phyloP scores from a whole-genome alignment of 208 protist species.

The Trypanosomatidae sp. region DNA sequence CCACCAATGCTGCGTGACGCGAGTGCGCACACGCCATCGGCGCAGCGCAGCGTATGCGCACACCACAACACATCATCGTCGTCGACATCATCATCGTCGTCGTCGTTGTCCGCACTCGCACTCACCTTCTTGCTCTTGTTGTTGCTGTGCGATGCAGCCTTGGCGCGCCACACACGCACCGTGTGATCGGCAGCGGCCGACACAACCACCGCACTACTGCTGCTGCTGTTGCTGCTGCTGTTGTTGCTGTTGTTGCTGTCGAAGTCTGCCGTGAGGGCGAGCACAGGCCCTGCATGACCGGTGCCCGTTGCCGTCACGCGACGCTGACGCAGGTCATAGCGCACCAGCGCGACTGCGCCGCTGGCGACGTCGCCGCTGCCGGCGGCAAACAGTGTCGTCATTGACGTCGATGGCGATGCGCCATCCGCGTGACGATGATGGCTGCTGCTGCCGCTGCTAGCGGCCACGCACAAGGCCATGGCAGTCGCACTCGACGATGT shows the following conservation, averaged over 20 bases:
- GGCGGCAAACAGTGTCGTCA: no score
- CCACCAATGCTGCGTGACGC: constrained; percentile 13
- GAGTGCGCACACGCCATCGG: constrained; percentile 13
- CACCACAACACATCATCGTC: no score
- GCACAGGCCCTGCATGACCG: constrained; percentile 42
- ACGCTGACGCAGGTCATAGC: constrained; percentile 14
- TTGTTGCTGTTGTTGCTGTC: constrained; percentile 55
- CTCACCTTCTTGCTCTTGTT: no score
- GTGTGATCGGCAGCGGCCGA: constrained; percentile 96
- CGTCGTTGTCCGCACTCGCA: no score
- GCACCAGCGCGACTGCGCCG: constrained; percentile 15
- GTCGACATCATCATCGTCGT: no score
- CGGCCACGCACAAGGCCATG: constrained; percentile 4
- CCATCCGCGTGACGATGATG: no score
- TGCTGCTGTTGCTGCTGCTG: no score
- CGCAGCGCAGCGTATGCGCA: constrained; percentile 28
- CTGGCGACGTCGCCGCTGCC: no score
- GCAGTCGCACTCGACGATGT: background rate
- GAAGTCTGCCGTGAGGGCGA: constrained; percentile 12
- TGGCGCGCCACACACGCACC: constrained; percentile 93
- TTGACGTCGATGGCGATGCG: no score
- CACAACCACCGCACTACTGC: no score
- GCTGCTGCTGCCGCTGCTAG: no score
- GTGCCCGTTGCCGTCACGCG: constrained; percentile 13
- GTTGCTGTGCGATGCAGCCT: constrained; percentile 9